Evolutionary conservation across 2,329 filamentous ascomycete species (phyloP), one percentile per base, ranked within the genome.

Genomic region (Immersiporthe knoxdaviesiana): DNA sequence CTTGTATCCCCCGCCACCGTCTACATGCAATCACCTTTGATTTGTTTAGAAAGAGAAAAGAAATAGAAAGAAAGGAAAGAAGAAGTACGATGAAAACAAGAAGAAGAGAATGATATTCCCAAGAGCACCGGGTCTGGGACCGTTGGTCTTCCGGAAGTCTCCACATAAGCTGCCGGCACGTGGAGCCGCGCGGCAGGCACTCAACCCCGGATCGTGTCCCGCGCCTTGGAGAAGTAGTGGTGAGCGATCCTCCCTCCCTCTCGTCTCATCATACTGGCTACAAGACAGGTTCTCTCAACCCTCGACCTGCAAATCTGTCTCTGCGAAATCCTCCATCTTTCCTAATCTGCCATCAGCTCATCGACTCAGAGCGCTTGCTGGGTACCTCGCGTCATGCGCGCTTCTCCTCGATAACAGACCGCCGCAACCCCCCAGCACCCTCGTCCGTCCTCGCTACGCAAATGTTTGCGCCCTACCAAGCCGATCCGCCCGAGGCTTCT

Each of bases 381-480:
- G 24, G 24, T 32, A 6, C 52, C n/a, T 30, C 24, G 44, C 44
- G 52, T 30, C 52, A 30, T 56, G 52, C 24, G 14, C 24, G 24
- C 27, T 56, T 56, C 30, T 7, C 32, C 18, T 24, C 58, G 18
- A 37, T 60, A 39, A n/a, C 58, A 60, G 27, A 58, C 61, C 7
- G 27, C 39, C 30, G 37, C 61, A 35, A 35, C 35, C 47, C 52
- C 24, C 30, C 66, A 68, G 54, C 35, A 27, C n/a, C 27, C 32
- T 72, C 71, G 82, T 75, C 68, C 60, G 41, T 62, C 63, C 30
- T 63, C 50, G 44, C 59, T 47, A 47, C 21, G 18, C 66, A 63
- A 61, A 96, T 96, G 92, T 99, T 98, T 79, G 96, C 96, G 60
- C 96, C 96, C 50, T 99, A 98, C 82, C 96, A 98, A 84, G 95